Conservation (phyloP, 345 rosid genomes). For the Trapa bicornis region DNA sequence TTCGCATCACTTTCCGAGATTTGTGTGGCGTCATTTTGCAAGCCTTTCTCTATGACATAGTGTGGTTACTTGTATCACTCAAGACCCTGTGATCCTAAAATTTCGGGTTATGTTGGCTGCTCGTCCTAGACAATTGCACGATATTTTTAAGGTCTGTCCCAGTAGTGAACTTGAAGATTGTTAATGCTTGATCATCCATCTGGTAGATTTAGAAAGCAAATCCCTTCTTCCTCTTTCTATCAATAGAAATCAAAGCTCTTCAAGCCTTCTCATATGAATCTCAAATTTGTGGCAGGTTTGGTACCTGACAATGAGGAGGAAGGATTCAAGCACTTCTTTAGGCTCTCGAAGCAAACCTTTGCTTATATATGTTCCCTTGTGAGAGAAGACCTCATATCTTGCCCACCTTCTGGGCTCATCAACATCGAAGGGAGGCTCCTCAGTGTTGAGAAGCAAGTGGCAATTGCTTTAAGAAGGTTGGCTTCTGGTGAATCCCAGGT, state of each 20-base stretch:
- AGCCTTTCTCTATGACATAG: background rate
- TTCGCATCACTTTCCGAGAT: background rate
- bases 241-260: background rate
- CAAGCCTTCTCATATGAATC: background rate
- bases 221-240: no score
- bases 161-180: no score
- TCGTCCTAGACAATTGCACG: no score
- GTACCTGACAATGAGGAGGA: conserved; percentile 56
- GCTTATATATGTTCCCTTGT: conserved; percentile 81
- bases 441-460: conserved; percentile 94
- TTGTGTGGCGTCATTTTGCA: background rate
- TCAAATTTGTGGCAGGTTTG: conserved; percentile 23
- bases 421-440: conserved; percentile 96
- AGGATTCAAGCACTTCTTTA: conserved; percentile 83
- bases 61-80: background rate
- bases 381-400: conserved; percentile 72
- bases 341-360: conserved; percentile 73
- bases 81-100: background rate
- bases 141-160: no score
- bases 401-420: conserved; percentile 92
- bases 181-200: no score
- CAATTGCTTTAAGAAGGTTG: conserved; percentile 71
- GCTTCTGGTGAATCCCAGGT: conserved; percentile 98
- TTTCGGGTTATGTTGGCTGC: no score
- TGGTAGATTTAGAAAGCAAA: no score